Evolutionary conservation across 495 filamentous ascomycete genomes (phyloP).

Genomic region (Aspergillus panamensis): DNA sequence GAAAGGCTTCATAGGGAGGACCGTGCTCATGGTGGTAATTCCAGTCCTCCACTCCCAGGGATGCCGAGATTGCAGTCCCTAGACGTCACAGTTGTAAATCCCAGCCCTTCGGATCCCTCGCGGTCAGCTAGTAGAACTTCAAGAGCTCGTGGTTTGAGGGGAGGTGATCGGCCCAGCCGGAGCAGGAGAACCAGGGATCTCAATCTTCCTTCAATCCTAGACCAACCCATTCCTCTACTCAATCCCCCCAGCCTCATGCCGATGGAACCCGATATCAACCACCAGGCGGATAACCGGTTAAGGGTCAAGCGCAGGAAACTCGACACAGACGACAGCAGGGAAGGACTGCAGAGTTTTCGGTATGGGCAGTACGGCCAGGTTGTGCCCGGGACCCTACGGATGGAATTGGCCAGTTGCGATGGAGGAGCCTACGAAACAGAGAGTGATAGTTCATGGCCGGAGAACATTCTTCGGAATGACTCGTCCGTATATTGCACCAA

Average conservation of each 20-base stretch:
- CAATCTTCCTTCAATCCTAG: conserved; percentile 20
- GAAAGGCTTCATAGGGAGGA: conserved; percentile 16
- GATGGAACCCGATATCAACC: conserved; percentile 29
- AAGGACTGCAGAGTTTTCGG: conserved; percentile 56
- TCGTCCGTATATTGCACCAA: conserved; percentile 85
- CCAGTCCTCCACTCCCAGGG: conserved; percentile 12
- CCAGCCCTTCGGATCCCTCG: conserved; percentile 12
- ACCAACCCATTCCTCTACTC: conserved; percentile 41
- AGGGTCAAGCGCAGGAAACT: conserved; percentile 72
- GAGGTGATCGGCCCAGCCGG: conserved; percentile 13
- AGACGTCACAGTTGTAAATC: conserved; percentile 14
- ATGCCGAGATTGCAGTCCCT: conserved; percentile 16
- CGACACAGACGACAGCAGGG: conserved; percentile 54
- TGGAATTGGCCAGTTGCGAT: conserved; percentile 88
- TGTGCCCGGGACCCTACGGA: conserved; percentile 69
- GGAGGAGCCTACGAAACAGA: conserved; percentile 68
- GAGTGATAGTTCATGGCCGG: conserved; percentile 58
- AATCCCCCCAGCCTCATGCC: conserved; percentile 39
- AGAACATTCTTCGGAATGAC: conserved; percentile 82
- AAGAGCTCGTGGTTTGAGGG: conserved; percentile 16
- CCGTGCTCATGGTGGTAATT: conserved; percentile 13
- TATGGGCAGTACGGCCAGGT: conserved; percentile 85
- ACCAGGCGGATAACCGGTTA: conserved; percentile 32
- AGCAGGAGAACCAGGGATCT: conserved; percentile 11
- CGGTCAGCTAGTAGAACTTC: conserved; percentile 13